Percentiles rank a stretch among this genome's conserved stretches.
Evolutionary conservation across 176 grass and related monocot species (phyloP).

Genomic region (Cenchrus purpureus): DNA sequence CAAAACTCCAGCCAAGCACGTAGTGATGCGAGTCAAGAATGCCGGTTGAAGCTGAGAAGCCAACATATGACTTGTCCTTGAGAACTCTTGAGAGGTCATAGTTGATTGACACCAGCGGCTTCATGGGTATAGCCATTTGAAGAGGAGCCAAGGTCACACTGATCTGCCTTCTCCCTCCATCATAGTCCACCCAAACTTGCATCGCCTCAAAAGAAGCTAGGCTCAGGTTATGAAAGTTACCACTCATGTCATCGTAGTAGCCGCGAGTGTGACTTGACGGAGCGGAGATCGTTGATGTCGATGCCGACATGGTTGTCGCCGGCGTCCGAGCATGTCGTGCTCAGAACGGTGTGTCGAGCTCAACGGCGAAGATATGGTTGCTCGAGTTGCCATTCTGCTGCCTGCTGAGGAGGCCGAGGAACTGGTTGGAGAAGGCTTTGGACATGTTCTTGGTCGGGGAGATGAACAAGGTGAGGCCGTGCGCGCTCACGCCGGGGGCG

Average conservation of each 20-base stretch:
- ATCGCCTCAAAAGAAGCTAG: conserved; percentile 8
- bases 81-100: conserved; percentile 40
- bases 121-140: not conserved
- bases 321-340: not conserved
- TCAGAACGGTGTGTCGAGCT: not conserved
- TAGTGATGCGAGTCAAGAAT: conserved; percentile 36
- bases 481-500: not conserved
- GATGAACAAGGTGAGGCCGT: conserved; percentile 49
- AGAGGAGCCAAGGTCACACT: conserved; percentile 43
- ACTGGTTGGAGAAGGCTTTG: not conserved
- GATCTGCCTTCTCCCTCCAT: not conserved
- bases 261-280: not conserved
- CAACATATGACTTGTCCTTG: conserved; percentile 15
- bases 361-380: not conserved
- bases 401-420: conserved; percentile 12
- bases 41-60: conserved; percentile 39
- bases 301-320: conserved; percentile 18
- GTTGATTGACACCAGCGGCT: conserved; percentile 17
- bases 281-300: conserved; percentile 7
- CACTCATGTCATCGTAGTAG: conserved; percentile 13
- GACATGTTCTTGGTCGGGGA: conserved; percentile 31
- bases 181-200: conserved; percentile 54
- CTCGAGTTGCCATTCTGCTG: not conserved
- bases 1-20: conserved; percentile 79
- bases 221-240: not conserved